These are phyloP conservation scores for Nicotiana benthamiana DNA, from an alignment of 257 asterid genomes.

Conservation along the genomic window DNA sequence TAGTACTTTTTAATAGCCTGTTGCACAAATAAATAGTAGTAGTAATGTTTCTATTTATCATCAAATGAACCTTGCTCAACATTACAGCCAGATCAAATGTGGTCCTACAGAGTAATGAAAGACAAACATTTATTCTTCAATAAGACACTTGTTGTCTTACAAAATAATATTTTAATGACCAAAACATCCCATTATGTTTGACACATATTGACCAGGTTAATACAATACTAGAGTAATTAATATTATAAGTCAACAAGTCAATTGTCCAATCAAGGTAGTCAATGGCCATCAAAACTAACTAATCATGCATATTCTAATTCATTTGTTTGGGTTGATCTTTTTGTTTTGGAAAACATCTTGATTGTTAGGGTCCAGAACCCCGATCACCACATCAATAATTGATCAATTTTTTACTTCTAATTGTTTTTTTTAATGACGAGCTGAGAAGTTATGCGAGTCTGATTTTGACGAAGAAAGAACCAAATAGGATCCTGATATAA, in stretches of 20 bases:
- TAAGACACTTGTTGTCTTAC: neutral
- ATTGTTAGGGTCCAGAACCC: neutral
- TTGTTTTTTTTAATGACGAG: neutral
- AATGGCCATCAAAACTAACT: neutral
- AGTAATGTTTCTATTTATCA: too few relatives aligned
- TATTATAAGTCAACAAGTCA: neutral
- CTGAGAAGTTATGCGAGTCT: too few relatives aligned
- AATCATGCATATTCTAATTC: neutral
- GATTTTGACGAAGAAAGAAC: too few relatives aligned
- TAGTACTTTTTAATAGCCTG: too few relatives aligned
- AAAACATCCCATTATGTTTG: neutral
- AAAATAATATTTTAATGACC: neutral
- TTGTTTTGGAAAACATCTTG: neutral
- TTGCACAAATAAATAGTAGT: too few relatives aligned
- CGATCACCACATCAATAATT: neutral
- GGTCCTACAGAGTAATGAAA: slow-evolving; percentile 12
- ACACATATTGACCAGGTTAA: neutral
- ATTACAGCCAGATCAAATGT: slow-evolving; percentile 20
- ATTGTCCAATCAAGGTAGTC: slow-evolving; percentile 4
- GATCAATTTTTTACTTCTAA: neutral
- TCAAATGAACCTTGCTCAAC: slow-evolving; percentile 16
- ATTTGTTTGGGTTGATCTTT: neutral
- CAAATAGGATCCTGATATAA: too few relatives aligned
- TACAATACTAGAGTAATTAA: neutral
- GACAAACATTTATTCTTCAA: slow-evolving; percentile 22